Base-by-base conservation (phyloP, 495 filamentous ascomycete species). In the Saxispiralis lemnorum region DNA sequence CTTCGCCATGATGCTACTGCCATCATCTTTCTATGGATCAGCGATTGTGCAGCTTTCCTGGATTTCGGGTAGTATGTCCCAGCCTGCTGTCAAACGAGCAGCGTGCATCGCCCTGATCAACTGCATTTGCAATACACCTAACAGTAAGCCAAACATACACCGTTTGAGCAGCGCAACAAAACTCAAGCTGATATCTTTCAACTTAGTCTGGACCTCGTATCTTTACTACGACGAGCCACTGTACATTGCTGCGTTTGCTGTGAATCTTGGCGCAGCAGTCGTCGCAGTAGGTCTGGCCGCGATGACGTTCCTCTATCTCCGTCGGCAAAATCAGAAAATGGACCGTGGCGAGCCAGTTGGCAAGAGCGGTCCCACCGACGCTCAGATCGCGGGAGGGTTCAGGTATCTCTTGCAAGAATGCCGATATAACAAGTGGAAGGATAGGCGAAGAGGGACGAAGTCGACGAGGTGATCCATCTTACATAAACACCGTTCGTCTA, bases 41-140 rank as follows among this genome's bases (percentile, higher is more conserved):
- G 32, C 43, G 7, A 45, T 45, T 14, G 43, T 45, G 3, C 43
- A 45, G 18, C 43, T 45, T n/a, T 38, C 43, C 35, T 45, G 43
- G 43, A 45, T 45, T 15, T 38, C 43, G 11, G 43, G 43, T 34
- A 38, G 34, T 30, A n/a, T 45, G 21, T 21, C 43, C 7, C 43
- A 45, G 38, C 43, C 43, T 38, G 13, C 43, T 12, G 43, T 45
- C 2, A 45, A 45, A 15, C 33, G 43, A 3, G 43, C 43, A 7
- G 43, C 35, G 2, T 37, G 34, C 3, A 45, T 45, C 20, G 43
- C 43, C 4, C 15, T 45, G 10, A 45, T 45, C 43, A 45, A 45
- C 43, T 37, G 18, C 21, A 45, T 45, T 12, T 45, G 43, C 35
- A 45, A 45, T 19, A 45, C 43, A 30, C 43, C 43, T 18, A 45